These are phyloP conservation scores for Umbellularia californica DNA, from an alignment of 164 flowering plant genomes.

Conservation along the genomic window DNA sequence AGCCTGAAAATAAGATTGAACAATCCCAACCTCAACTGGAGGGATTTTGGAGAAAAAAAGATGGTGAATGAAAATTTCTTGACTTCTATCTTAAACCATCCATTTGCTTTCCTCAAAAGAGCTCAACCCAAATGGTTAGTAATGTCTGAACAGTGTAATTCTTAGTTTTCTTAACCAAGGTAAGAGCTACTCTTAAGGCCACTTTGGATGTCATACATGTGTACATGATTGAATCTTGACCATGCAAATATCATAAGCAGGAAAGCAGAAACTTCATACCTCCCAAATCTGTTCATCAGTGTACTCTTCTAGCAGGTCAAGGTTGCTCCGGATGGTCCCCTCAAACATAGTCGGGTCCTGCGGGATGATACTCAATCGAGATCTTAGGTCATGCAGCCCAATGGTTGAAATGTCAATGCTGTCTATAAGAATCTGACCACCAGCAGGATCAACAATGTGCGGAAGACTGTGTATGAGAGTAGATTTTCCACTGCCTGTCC, in stretches of 20 bases:
- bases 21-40: too few relatives aligned
- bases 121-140: neutral
- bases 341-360: conserved; percentile 50
- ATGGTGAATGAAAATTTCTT: too few relatives aligned
- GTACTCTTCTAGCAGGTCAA: conserved; percentile 40
- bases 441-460: conserved; percentile 39
- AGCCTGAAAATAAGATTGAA: too few relatives aligned
- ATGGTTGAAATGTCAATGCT: conserved; percentile 31
- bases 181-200: neutral
- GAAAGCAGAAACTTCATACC: conserved; percentile 16
- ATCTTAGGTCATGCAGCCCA: conserved; percentile 44
- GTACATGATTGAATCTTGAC: neutral
- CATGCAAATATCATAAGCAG: neutral
- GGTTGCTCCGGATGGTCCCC: conserved; percentile 38
- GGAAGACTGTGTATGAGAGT: conserved; percentile 42
- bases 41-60: too few relatives aligned
- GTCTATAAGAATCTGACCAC: conserved; percentile 35
- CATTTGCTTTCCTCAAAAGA: too few relatives aligned
- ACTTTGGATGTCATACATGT: neutral
- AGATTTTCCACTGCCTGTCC: conserved; percentile 48
- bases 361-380: conserved; percentile 41
- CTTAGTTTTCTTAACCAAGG: neutral
- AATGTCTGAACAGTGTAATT: neutral
- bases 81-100: too few relatives aligned
- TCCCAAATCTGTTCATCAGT: conserved; percentile 47